Evolutionary conservation across 2,329 filamentous ascomycete genomes (phyloP).

Genomic region (Parascedosporium putredinis): DNA sequence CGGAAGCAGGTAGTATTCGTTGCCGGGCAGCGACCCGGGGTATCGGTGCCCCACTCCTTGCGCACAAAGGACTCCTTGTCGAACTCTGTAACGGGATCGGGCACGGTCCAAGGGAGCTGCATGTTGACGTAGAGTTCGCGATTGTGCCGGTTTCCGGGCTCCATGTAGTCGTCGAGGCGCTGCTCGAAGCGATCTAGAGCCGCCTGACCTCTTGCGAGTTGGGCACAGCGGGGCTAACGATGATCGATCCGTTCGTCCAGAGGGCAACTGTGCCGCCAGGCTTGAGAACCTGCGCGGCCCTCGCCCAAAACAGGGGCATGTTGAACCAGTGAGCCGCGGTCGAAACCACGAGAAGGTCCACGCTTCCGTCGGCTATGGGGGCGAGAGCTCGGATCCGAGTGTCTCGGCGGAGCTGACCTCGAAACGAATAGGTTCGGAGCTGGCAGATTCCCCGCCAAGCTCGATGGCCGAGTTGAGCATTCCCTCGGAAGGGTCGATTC

Average conservation of each 20-base stretch:
- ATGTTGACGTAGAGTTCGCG: slow-evolving; percentile 30
- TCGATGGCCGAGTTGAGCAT: slow-evolving; percentile 41
- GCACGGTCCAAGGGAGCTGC: slow-evolving; percentile 37
- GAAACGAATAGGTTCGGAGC: slow-evolving; percentile 26
- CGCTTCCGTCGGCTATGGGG: slow-evolving; percentile 21
- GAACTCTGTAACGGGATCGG: slow-evolving; percentile 24
- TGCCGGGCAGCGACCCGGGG: slow-evolving; percentile 17
- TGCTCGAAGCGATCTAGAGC: slow-evolving; percentile 27
- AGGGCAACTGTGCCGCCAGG: slow-evolving; percentile 45
- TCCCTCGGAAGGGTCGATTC: slow-evolving; percentile 38
- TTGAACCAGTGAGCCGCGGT: slow-evolving; percentile 50
- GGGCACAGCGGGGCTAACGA: slow-evolving; percentile 22
- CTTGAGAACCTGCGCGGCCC: slow-evolving; percentile 33
- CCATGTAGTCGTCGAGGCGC: slow-evolving; percentile 25
- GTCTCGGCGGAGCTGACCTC: slow-evolving; percentile 33
- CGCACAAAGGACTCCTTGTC: slow-evolving; percentile 26
- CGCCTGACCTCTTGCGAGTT: slow-evolving; percentile 30
- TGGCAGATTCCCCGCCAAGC: slow-evolving; percentile 20
- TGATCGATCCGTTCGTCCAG: slow-evolving; percentile 28
- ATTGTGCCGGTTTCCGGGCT: slow-evolving; percentile 30
- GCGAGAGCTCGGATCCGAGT: slow-evolving; percentile 22
- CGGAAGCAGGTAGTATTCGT: neutral
- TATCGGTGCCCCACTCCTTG: slow-evolving; percentile 29
- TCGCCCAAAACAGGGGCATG: slow-evolving; percentile 36
- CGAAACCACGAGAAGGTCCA: slow-evolving; percentile 37